Percentiles rank a stretch among this genome's conserved stretches.
phyloP scores from a whole-genome alignment of 1,284 basidiomycete species.

The Fomitopsis palustris region DNA sequence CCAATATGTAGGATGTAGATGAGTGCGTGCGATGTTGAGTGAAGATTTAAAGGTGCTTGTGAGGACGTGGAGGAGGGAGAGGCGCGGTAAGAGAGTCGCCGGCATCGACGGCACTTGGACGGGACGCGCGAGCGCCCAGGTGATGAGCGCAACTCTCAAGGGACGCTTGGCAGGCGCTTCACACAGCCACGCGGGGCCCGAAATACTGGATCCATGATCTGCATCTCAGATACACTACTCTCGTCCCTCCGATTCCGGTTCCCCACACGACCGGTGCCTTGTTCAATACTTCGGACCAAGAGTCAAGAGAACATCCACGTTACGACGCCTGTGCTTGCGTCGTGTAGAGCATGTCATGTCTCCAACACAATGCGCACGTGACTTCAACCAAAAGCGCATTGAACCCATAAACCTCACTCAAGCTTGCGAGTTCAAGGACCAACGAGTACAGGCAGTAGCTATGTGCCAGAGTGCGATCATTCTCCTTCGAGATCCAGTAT shows the following conservation, averaged over 20 bases:
- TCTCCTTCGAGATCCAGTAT: conserved; percentile 5
- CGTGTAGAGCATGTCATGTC: no score
- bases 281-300: no score
- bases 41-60: not conserved
- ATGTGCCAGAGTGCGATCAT: no score
- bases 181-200: not conserved
- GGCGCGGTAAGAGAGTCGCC: not conserved
- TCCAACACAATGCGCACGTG: no score
- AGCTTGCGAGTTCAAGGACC: no score
- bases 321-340: no score
- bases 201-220: not conserved
- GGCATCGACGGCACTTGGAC: not conserved
- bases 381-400: no score
- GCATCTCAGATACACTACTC: not conserved
- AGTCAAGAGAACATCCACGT: no score
- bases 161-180: not conserved
- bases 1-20: not conserved
- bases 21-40: not conserved
- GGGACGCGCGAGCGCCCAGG: not conserved
- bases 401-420: no score
- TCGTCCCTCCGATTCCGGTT: not conserved
- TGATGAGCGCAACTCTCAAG: not conserved
- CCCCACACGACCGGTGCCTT: not conserved
- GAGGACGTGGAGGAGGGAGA: not conserved
- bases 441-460: no score